Conservation (phyloP, 768 basidiomycete genomes). For the Rhodocollybia butyracea region DNA sequence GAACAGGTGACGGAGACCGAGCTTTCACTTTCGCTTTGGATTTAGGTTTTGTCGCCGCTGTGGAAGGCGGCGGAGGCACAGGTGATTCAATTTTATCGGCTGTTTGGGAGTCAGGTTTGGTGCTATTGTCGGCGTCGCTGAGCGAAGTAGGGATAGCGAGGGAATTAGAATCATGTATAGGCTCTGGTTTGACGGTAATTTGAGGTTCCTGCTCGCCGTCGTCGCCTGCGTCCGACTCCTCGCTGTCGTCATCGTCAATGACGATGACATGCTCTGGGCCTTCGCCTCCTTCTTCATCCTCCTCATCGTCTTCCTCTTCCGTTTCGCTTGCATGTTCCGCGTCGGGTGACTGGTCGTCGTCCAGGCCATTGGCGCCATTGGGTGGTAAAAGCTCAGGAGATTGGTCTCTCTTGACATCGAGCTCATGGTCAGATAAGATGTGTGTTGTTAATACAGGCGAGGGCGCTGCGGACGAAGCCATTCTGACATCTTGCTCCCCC, state of each 20-base stretch:
- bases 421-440: neutral
- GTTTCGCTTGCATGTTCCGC: neutral
- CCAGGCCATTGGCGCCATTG: neutral
- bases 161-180: neutral
- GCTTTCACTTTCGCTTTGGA: slow-evolving; percentile 40
- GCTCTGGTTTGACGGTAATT: neutral
- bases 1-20: slow-evolving; percentile 58
- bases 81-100: neutral
- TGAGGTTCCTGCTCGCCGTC: neutral
- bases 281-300: slow-evolving; percentile 1
- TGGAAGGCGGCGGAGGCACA: slow-evolving; percentile 1
- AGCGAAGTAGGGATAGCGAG: neutral
- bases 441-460: neutral
- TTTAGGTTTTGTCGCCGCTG: slow-evolving; percentile 47
- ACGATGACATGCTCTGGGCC: neutral
- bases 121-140: neutral
- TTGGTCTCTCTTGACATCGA: neutral
- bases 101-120: neutral
- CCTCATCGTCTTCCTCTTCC: slow-evolving; percentile 5
- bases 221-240: neutral
- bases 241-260: neutral
- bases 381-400: neutral
- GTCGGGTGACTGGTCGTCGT: neutral
- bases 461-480: slow-evolving; percentile 1
- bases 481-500: slow-evolving; percentile 5